Evolutionary conservation across 2,329 filamentous ascomycete species (phyloP).

Genomic region (Rutstroemia sp.): DNA sequence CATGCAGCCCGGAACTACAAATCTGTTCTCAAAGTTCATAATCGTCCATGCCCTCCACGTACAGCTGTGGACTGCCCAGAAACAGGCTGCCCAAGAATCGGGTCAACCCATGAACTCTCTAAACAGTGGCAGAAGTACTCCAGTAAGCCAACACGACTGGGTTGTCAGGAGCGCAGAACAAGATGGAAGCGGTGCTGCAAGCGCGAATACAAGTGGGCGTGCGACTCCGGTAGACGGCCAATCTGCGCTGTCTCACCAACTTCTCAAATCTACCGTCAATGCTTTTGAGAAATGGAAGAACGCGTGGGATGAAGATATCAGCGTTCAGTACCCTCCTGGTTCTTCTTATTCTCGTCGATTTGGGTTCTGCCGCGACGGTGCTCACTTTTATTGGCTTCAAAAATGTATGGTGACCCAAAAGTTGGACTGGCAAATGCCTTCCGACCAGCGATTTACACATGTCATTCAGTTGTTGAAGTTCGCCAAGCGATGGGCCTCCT

Average conservation of each 20-base stretch:
- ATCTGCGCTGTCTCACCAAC: slow-evolving; percentile 36
- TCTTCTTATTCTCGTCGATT: slow-evolving; percentile 50
- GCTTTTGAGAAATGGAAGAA: slow-evolving; percentile 67
- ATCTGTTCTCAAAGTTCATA: slow-evolving; percentile 67
- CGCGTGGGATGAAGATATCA: slow-evolving; percentile 64
- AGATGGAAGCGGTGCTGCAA: slow-evolving; percentile 34
- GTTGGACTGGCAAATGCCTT: slow-evolving; percentile 45
- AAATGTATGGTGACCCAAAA: slow-evolving; percentile 57
- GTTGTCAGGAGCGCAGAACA: slow-evolving; percentile 38
- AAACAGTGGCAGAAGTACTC: slow-evolving; percentile 44
- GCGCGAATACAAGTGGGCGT: slow-evolving; percentile 39
- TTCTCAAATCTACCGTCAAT: slow-evolving; percentile 39
- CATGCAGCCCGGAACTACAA: slow-evolving; percentile 59
- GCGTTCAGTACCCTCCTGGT: slow-evolving; percentile 54
- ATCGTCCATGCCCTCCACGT: slow-evolving; percentile 62
- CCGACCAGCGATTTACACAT: slow-evolving; percentile 53
- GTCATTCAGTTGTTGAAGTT: slow-evolving; percentile 55
- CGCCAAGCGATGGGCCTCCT: slow-evolving; percentile 51
- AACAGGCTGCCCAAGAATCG: slow-evolving; percentile 32
- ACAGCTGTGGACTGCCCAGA: slow-evolving; percentile 48
- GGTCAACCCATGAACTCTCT: slow-evolving; percentile 13
- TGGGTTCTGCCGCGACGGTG: slow-evolving; percentile 64
- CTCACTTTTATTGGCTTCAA: slow-evolving; percentile 68
- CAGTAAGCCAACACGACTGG: slow-evolving; percentile 53
- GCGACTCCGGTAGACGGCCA: slow-evolving; percentile 38